A percentile compares a stretch with the other conserved stretches of the same genome.
Evolutionary conservation across 2,329 filamentous ascomycete species (phyloP).

Genomic region (Teratosphaeriaceae sp.): DNA sequence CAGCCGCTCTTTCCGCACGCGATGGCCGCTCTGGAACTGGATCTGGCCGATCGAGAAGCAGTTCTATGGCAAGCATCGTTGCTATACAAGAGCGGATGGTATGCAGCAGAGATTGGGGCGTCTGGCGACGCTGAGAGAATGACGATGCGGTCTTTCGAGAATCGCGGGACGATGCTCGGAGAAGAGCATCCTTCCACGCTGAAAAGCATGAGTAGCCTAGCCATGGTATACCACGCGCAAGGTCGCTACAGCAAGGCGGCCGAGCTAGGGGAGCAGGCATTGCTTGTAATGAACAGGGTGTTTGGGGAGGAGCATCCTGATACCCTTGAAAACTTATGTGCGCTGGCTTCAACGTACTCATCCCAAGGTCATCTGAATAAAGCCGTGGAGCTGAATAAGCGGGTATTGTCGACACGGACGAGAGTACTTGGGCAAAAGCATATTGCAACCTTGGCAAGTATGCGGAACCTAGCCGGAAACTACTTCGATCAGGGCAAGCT

Average conservation of each 20-base stretch:
- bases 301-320: not conserved
- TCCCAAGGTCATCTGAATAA: not conserved
- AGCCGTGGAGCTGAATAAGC: not conserved
- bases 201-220: not conserved
- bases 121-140: too few relatives aligned
- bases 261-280: not conserved
- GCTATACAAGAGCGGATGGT: constrained; percentile 5
- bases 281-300: not conserved
- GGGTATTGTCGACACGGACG: not conserved
- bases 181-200: not conserved
- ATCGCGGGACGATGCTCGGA: too few relatives aligned
- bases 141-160: too few relatives aligned
- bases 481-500: not conserved
- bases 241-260: not conserved
- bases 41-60: not conserved
- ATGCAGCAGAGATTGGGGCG: too few relatives aligned
- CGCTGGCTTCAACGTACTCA: not conserved
- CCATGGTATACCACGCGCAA: not conserved
- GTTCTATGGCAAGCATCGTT: constrained; percentile 3
- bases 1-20: constrained; percentile 28
- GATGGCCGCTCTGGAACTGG: constrained; percentile 10
- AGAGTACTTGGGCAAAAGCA: not conserved
- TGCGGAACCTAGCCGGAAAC: not conserved
- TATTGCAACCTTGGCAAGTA: not conserved
- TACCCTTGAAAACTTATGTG: not conserved